These are phyloP conservation scores for Barbarea vulgaris DNA, from an alignment of 345 rosid genomes.

Conservation along the genomic window DNA sequence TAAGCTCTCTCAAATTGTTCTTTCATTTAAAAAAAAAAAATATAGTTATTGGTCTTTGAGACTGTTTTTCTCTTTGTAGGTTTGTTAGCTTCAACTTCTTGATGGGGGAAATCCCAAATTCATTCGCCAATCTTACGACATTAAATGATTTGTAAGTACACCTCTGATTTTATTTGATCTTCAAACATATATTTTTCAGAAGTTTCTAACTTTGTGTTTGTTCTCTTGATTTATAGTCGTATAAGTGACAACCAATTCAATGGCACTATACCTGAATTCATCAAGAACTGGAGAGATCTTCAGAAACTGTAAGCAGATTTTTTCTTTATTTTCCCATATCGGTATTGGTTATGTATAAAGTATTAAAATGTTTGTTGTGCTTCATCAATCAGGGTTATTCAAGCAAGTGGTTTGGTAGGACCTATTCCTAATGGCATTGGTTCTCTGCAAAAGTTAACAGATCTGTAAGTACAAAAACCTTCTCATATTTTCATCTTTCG, in stretches of 20 bases:
- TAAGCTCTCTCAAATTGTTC: not conserved
- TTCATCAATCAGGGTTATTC: slow-evolving; percentile 42
- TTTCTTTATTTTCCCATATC: not conserved
- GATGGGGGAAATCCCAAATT: slow-evolving; percentile 49
- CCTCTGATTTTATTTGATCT: not conserved
- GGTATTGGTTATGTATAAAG: not conserved
- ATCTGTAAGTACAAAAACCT: slow-evolving; percentile 41
- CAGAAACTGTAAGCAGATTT: slow-evolving; percentile 46
- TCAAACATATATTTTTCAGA: not conserved
- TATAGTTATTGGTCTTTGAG: slow-evolving; percentile 20
- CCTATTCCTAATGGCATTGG: slow-evolving; percentile 50
- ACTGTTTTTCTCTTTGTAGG: slow-evolving; percentile 38
- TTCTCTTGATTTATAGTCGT: slow-evolving; percentile 40
- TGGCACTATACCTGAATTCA: slow-evolving; percentile 55
- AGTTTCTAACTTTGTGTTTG: not conserved
- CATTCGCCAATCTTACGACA: slow-evolving; percentile 49
- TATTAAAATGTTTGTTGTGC: not conserved
- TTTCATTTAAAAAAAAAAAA: no score
- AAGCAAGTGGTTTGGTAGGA: slow-evolving; percentile 61
- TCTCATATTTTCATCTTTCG: not conserved
- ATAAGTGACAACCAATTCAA: slow-evolving; percentile 55
- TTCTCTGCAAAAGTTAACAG: slow-evolving; percentile 20
- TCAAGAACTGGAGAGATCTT: slow-evolving; percentile 57
- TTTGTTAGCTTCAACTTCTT: slow-evolving; percentile 55
- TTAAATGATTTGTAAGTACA: slow-evolving; percentile 53